phyloP scores from a whole-genome alignment of 2,329 filamentous ascomycete genomes.

The Diaporthe citrichinensis region DNA sequence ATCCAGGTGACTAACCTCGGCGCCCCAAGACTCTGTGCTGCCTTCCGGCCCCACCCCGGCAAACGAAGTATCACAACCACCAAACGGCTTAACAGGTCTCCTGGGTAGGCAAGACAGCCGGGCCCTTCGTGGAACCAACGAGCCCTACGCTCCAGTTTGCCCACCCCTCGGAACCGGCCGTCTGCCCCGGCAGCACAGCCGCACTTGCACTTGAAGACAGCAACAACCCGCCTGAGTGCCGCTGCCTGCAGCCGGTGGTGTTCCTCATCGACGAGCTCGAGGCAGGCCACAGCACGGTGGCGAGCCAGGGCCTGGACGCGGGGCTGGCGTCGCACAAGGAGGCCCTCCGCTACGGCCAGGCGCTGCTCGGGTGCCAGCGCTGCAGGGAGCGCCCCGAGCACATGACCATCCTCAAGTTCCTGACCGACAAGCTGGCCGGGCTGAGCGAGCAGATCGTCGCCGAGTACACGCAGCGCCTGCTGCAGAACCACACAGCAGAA shows the following conservation, averaged over 20 bases:
- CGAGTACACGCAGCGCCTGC: background rate
- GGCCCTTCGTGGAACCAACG: background rate
- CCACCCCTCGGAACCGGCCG: background rate
- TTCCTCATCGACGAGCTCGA: slow-evolving; percentile 40
- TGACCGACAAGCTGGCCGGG: slow-evolving; percentile 31
- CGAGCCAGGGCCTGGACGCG: slow-evolving; percentile 28
- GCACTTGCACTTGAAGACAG: no score
- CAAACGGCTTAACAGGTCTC: background rate
- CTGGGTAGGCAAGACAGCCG: background rate
- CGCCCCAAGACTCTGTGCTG: background rate
- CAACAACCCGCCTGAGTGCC: background rate
- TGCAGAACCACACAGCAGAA: background rate
- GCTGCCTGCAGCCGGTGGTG: slow-evolving; percentile 34
- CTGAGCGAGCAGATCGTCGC: slow-evolving; percentile 35
- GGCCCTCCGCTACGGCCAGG: slow-evolving; percentile 35
- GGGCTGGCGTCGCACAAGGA: slow-evolving; percentile 37
- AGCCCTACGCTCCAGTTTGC: background rate
- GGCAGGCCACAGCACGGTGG: background rate
- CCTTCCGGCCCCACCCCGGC: background rate
- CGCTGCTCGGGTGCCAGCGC: slow-evolving; percentile 34
- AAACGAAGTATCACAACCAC: background rate
- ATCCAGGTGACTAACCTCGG: background rate
- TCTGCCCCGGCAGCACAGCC: background rate
- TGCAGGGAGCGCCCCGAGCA: slow-evolving; percentile 32
- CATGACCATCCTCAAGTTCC: slow-evolving; percentile 39